Percentiles rank a stretch among this genome's conserved stretches.
These are phyloP conservation scores for Xylariaceae sp. DNA, from an alignment of 2,329 filamentous ascomycete species.

Conservation along the genomic window DNA sequence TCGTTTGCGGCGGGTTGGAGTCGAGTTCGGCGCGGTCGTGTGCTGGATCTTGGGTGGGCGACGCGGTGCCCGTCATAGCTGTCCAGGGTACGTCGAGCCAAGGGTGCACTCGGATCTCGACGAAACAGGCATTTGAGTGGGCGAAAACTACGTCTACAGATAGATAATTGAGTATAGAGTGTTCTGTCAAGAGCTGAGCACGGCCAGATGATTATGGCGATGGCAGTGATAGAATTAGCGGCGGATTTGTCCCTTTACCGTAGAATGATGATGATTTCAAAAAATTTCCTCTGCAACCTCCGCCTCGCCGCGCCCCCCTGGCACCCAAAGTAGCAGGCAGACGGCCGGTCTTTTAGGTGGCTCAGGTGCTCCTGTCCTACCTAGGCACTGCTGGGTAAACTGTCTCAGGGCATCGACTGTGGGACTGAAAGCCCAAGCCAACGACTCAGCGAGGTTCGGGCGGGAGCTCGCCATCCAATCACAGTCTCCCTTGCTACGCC, in stretches of 20 bases:
- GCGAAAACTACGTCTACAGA: conserved; percentile 54
- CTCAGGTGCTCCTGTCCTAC: too few species aligned
- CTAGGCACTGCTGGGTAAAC: too few species aligned
- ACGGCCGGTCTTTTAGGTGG: background rate
- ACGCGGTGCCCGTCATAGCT: conserved; percentile 61
- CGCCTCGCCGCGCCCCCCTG: conserved; percentile 16
- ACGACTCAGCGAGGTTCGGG: too few species aligned
- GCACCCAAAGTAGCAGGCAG: background rate
- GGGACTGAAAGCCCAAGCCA: too few species aligned
- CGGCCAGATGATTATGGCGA: conserved; percentile 48
- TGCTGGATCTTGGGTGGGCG: conserved; percentile 44
- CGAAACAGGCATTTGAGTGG: conserved; percentile 55
- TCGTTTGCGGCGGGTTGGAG: background rate
- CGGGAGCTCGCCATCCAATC: too few species aligned
- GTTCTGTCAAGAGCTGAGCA: conserved; percentile 49
- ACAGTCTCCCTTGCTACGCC: too few species aligned
- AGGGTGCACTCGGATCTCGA: conserved; percentile 50
- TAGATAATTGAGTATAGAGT: conserved; percentile 39
- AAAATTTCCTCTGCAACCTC: conserved; percentile 30
- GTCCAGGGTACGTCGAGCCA: conserved; percentile 38
- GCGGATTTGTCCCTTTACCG: conserved; percentile 43
- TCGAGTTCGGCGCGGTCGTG: conserved; percentile 26
- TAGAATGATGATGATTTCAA: conserved; percentile 39
- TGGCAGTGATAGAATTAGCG: conserved; percentile 42
- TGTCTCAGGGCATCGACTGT: too few species aligned